Evolutionary conservation across 2,329 filamentous ascomycete species (phyloP), one percentile per base, ranked within the genome.

Genomic region (Apiospora malaysiana): DNA sequence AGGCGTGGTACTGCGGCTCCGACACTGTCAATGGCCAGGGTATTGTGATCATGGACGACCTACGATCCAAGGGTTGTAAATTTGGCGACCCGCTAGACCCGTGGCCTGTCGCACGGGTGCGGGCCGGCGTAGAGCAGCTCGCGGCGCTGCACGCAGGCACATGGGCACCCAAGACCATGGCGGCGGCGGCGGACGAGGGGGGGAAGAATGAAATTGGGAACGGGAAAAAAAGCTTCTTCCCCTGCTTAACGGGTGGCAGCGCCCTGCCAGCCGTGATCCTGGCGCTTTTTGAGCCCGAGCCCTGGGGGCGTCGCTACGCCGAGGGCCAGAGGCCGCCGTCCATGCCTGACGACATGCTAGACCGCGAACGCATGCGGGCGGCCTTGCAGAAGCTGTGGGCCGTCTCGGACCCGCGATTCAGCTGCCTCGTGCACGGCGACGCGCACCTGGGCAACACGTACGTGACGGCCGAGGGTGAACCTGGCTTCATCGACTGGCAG

Each of bases 401-500:
- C 6, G 70, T 69, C 9, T 71, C 73, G 40, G 78, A 78, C 72
- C 75, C 77, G 4, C 74, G 72, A 45, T 79, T 78, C 70, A 71
- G 69, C 47, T 78, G 75, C 46, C 69, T 80, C 5, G 47, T 79
- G 18, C 78, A 81, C 68, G 78, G 78, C 46, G 79, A 80, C 67
- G 49, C 76, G 8, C 79, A 80, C 70, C 73, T 75, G 21, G 76
- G 75, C 59, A 80, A 81, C 71, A 78, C 77, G 9, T 79, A 74
- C 68, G 42, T 79, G 42, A 56, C 71, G 14, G 71, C 72, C 10
- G 72, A 73, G 6, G 74, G 73, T 16, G 69, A 70, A 40, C 75
- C 75, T 9, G 72, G 75, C 4, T 81, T 81, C 71, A 72, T 81
- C 25, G 79, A 81, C 72, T 81, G 77, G 77, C 79, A 80, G 73